Evolutionary conservation across 2,329 filamentous ascomycete genomes (phyloP).

Genomic region (Beauveria sp.): DNA sequence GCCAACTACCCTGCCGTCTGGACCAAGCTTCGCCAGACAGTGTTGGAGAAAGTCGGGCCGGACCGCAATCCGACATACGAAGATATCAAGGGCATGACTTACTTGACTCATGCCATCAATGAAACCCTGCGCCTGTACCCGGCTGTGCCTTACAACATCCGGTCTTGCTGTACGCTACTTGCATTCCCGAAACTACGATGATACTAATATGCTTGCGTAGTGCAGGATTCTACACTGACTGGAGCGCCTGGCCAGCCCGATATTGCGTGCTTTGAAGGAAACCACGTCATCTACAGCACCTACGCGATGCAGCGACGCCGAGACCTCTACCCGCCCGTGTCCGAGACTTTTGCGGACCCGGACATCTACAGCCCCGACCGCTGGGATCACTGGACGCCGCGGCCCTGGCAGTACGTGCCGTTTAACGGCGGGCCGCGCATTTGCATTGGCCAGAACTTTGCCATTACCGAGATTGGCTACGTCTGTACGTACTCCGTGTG

Average conservation of each 20-base stretch:
- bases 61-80: slow-evolving; percentile 61
- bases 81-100: slow-evolving; percentile 82
- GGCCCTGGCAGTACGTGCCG: slow-evolving; percentile 64
- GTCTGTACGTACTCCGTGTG: neutral
- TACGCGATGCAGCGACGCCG: slow-evolving; percentile 65
- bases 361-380: slow-evolving; percentile 56
- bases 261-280: slow-evolving; percentile 59
- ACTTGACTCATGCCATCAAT: slow-evolving; percentile 64
- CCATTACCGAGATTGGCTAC: slow-evolving; percentile 59
- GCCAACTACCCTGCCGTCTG: slow-evolving; percentile 61
- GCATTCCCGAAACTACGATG: too few species aligned
- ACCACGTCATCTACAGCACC: slow-evolving; percentile 57
- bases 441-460: slow-evolving; percentile 76
- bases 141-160: slow-evolving; percentile 71
- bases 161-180: slow-evolving; percentile 57
- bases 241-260: slow-evolving; percentile 60
- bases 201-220: neutral
- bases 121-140: slow-evolving; percentile 75
- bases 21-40: slow-evolving; percentile 63
- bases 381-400: slow-evolving; percentile 56
- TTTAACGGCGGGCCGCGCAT: slow-evolving; percentile 70
- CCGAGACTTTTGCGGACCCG: slow-evolving; percentile 37
- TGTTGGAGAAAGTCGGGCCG: slow-evolving; percentile 58
- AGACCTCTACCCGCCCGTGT: slow-evolving; percentile 50
- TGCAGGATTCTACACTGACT: slow-evolving; percentile 51